A percentile compares a stretch with the other conserved stretches of the same genome.
phyloP scores from a whole-genome alignment of 2,329 filamentous ascomycete genomes.

The Aspergillus spinulosporus region DNA sequence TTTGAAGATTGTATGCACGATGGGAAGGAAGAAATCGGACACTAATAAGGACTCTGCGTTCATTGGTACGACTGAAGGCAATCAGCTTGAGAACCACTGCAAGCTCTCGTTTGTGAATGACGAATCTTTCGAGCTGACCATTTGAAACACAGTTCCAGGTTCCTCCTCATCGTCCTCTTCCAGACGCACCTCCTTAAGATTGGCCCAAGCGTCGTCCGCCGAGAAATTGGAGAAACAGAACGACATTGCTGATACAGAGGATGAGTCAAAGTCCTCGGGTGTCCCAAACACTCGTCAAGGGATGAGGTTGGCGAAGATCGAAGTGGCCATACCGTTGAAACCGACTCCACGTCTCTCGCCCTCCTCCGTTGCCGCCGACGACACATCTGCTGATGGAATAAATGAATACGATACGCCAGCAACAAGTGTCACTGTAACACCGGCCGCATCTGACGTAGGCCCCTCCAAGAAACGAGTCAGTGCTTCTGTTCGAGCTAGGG shows the following conservation, averaged over 20 bases:
- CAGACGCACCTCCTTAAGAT: slow-evolving; percentile 28
- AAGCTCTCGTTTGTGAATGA: background rate
- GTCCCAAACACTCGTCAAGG: background rate
- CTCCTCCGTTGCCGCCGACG: slow-evolving; percentile 43
- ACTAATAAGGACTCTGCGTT: background rate
- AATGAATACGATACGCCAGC: slow-evolving; percentile 61
- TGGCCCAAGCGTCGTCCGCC: slow-evolving; percentile 20
- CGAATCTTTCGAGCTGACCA: background rate
- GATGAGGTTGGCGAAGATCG: slow-evolving; percentile 16
- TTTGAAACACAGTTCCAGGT: slow-evolving; percentile 6
- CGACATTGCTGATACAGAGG: slow-evolving; percentile 4
- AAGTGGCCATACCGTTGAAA: slow-evolving; percentile 36
- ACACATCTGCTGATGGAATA: slow-evolving; percentile 45
- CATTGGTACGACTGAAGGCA: slow-evolving; percentile 1
- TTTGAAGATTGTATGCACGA: background rate
- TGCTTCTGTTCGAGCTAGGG: slow-evolving; percentile 48
- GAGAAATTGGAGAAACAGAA: slow-evolving; percentile 14
- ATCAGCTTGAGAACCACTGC: background rate
- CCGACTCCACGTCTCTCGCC: slow-evolving; percentile 26
- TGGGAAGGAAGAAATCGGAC: slow-evolving; percentile 3
- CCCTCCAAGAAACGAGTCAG: slow-evolving; percentile 37
- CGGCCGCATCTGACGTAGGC: slow-evolving; percentile 45
- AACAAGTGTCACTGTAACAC: slow-evolving; percentile 60
- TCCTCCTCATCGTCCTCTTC: slow-evolving; percentile 9
- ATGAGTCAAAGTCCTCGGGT: background rate